Base-by-base conservation (phyloP, 306 rosid genomes). In the Quercus engelmannii region DNA sequence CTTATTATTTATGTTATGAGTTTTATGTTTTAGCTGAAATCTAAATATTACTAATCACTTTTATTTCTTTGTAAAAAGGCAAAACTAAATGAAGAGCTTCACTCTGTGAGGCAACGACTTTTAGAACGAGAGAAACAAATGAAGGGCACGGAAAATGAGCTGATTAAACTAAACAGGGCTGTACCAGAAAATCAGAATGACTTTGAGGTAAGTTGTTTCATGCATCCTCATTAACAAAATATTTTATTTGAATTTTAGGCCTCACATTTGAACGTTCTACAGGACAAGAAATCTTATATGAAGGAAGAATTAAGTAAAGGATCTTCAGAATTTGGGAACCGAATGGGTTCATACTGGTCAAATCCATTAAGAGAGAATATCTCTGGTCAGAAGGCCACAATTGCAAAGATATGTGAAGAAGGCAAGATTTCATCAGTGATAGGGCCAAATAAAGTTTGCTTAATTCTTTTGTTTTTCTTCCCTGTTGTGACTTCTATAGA, bases 351-450 rank as follows among this genome's bases (percentile, higher is more conserved):
- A 20, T 76, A 82, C 79, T 84, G 76, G 83, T 21, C 69, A 3
- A 82, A 75, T 69, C 82, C 79, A 61, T 75, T 64, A 20, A 86
- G 87, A 78, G 94, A 86, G 43, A 72, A 87, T 56, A 55, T 80
- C 65, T 82, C 81, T 74, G 79, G 85, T 81, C 92, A 90, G 64
- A 84, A 87, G 62, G 89, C 88, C 74, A 82, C 92, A 70, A 86
- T 88, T 85, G 92, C 94, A 75, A 90, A 90, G 73, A 86, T 90
- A 74, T 88, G 88, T 77, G 91, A 90, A 83, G 94, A 90, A 88
- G 90, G 94, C 74, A 86, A 82, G 92, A 64, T 67, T 58, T 80
- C 5, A 59, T 74, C 2, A 55, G 49, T 25, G 18, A 30, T 76
- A 63, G 21, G 11, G 70, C 51, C 49, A 30, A 43, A 20, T 30